Conservation (phyloP, 2,329 filamentous ascomycete genomes). For the Hypoxylon rubiginosum region DNA sequence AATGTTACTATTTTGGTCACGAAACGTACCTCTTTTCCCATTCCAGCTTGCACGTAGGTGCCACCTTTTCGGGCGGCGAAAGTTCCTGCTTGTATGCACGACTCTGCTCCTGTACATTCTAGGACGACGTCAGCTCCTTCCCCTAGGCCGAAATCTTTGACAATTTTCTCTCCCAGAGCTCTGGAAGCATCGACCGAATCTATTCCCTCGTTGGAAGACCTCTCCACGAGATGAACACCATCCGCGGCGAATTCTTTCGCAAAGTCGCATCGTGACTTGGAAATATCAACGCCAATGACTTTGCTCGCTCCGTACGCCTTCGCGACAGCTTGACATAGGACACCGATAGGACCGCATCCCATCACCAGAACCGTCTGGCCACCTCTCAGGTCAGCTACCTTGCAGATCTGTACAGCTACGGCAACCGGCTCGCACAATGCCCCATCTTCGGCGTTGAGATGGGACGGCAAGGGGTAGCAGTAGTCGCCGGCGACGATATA, state of each 20-base stretch:
- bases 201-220: background rate
- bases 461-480: conserved; percentile 60
- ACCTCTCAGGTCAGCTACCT: conserved; percentile 56
- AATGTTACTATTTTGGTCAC: background rate
- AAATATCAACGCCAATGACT: conserved; percentile 60
- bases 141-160: background rate
- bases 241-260: background rate
- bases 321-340: conserved; percentile 61
- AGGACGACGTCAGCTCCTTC: conserved; percentile 3
- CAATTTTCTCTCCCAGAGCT: background rate
- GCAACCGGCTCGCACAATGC: conserved; percentile 67
- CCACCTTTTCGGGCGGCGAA: background rate
- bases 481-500: conserved; percentile 62
- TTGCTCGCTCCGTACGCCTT: conserved; percentile 60
- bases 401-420: conserved; percentile 63
- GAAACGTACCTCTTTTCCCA: conserved; percentile 8
- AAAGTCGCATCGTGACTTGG: background rate
- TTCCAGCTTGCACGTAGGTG: conserved; percentile 1
- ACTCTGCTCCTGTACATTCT: background rate
- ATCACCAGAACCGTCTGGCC: conserved; percentile 62
- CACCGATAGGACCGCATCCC: conserved; percentile 64
- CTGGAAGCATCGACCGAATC: background rate
- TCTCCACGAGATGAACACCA: background rate
- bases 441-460: conserved; percentile 64
- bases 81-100: background rate